Base-by-base conservation (phyloP, 2,329 filamentous ascomycete species). In the Teratosphaeria destructans region DNA sequence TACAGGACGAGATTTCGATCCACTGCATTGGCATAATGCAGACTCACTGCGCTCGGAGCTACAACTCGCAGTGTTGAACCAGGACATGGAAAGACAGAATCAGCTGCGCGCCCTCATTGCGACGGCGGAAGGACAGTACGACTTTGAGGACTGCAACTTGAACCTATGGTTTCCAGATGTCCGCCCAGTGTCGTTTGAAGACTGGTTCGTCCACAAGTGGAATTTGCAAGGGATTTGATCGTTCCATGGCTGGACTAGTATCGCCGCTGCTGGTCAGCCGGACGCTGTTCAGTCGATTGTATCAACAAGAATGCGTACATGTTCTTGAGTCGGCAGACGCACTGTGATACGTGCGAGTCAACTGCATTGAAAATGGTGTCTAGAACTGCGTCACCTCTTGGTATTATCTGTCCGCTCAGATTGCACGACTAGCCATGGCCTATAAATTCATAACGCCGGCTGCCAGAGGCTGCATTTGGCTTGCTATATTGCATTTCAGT, bases 71-170 rank as follows among this genome's bases (percentile, higher is more conserved):
- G 68, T 70, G 54, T 65, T 67, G n/a, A 65, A 58, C 27, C 66
- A 68, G 19, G 71, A 77, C 52, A 54, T 66, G 1, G 61, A 67
- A 14, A 68, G 71, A 55, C 74, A 77, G 61, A 69, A 72, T 60
- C 75, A 75, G 4, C 66, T 87, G 56, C 81, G 85, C 60, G 78
- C 85, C 35, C 79, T 90, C 27, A 77, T 88, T 43, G 85, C 85
- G 35, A 90, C 87, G 0, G 83, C 83, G 19, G 82, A 87, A 62
- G 84, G 86, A 2, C 80, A 84, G 10, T 90, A 88, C 67, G 82
- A 85, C 63, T 87, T 88, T 65, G 74, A 76, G 3, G 74, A 80
- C 12, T 73, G 83, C 1, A 86, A 84, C 62, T 73, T 90, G 58
- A 88, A 88, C 69, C 60, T 65, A 11, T 60, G 66, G 43, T 76